These are phyloP conservation scores for Pichia paraexigua DNA, from an alignment of 805 yeast species.

Conservation along the genomic window DNA sequence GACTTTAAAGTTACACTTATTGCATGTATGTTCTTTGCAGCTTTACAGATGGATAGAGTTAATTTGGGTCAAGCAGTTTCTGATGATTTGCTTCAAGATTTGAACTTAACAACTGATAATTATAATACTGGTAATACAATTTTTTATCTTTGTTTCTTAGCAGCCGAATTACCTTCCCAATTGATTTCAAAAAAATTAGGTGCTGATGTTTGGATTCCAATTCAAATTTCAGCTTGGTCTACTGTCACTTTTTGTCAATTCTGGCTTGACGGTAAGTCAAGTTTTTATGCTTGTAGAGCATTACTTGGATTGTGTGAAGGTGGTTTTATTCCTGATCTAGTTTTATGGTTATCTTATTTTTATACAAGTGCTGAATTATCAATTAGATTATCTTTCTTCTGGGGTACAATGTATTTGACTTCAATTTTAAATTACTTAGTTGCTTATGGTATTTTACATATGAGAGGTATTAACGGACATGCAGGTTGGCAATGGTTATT, in stretches of 20 bases:
- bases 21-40: constrained; percentile 53
- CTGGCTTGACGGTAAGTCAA: constrained; percentile 31
- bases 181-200: constrained; percentile 55
- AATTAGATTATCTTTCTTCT: constrained; percentile 50
- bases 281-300: constrained; percentile 42
- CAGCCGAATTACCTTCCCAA: constrained; percentile 60
- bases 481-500: constrained; percentile 64
- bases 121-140: constrained; percentile 54
- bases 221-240: constrained; percentile 51
- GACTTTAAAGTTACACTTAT: constrained; percentile 49
- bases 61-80: constrained; percentile 49
- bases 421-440: constrained; percentile 36
- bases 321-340: constrained; percentile 60
- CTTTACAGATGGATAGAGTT: constrained; percentile 51
- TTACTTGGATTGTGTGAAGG: constrained; percentile 56
- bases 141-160: constrained; percentile 42
- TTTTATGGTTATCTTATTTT: constrained; percentile 59
- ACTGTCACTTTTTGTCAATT: constrained; percentile 47
- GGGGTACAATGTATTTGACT: constrained; percentile 46
- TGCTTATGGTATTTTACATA: constrained; percentile 44
- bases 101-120: constrained; percentile 46
- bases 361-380: constrained; percentile 53
- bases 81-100: constrained; percentile 46
- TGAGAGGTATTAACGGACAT: constrained; percentile 37
- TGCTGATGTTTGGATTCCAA: constrained; percentile 55